Percentiles rank a stretch among this genome's conserved stretches.
Evolutionary conservation across 345 rosid species (phyloP).

Genomic region (Eucalyptus sp.): DNA sequence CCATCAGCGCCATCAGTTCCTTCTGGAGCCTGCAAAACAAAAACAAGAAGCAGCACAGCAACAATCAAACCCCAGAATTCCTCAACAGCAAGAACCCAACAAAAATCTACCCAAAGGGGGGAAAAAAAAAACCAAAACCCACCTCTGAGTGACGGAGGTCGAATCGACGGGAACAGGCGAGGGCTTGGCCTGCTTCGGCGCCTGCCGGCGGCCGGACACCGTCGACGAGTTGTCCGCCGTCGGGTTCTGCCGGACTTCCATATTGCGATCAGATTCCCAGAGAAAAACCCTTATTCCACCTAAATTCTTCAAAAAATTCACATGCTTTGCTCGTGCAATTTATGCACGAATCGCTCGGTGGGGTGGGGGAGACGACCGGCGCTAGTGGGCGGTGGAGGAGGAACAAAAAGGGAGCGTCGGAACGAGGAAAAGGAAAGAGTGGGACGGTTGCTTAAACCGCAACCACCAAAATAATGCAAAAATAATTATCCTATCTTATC

Average conservation of each 20-base stretch:
- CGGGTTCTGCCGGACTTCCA: slow-evolving; percentile 43
- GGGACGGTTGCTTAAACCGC: neutral
- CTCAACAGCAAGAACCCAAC: neutral
- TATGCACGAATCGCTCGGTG: neutral
- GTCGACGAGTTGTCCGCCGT: slow-evolving; percentile 23
- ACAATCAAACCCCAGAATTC: neutral
- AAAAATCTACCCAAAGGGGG: neutral
- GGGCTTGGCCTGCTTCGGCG: slow-evolving; percentile 21
- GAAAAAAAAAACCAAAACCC: no score
- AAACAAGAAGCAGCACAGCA: neutral
- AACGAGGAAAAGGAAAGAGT: neutral
- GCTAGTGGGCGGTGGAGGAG: neutral
- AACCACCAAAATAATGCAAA: neutral
- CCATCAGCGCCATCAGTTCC: slow-evolving; percentile 66
- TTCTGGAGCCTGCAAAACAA: slow-evolving; percentile 40
- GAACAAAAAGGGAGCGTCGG: neutral
- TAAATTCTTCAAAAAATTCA: neutral
- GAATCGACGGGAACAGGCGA: slow-evolving; percentile 24
- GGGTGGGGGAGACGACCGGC: neutral
- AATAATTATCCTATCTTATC: neutral
- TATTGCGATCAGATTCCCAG: neutral
- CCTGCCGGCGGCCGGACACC: slow-evolving; percentile 9
- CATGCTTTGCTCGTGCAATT: neutral
- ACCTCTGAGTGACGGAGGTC: slow-evolving; percentile 47
- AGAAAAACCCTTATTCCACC: neutral